Evolutionary conservation across 2,329 filamentous ascomycete genomes (phyloP).

Genomic region (Xylariales sp.): DNA sequence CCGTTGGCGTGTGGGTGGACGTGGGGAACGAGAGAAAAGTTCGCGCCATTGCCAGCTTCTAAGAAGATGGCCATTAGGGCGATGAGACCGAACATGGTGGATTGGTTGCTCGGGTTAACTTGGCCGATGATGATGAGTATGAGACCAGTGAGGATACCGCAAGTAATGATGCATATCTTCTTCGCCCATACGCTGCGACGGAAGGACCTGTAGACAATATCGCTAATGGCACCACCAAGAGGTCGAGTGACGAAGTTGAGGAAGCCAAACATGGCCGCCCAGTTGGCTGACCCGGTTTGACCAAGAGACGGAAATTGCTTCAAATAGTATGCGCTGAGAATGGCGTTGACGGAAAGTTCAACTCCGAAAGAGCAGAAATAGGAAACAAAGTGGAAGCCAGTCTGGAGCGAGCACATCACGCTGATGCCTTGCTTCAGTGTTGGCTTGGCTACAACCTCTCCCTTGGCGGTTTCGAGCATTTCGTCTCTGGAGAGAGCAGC

Average conservation of each 20-base stretch:
- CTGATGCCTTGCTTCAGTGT: slow-evolving; percentile 41
- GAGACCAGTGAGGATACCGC: slow-evolving; percentile 57
- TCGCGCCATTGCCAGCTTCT: slow-evolving; percentile 80
- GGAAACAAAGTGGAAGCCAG: slow-evolving; percentile 48
- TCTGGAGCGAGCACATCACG: slow-evolving; percentile 49
- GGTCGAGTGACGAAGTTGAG: slow-evolving; percentile 66
- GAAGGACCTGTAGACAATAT: slow-evolving; percentile 40
- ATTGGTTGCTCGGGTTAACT: slow-evolving; percentile 55
- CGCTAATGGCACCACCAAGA: slow-evolving; percentile 55
- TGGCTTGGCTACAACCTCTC: slow-evolving; percentile 52
- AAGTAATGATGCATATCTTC: slow-evolving; percentile 56
- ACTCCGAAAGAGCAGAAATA: slow-evolving; percentile 61
- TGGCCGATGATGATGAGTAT: slow-evolving; percentile 58
- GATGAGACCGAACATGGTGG: slow-evolving; percentile 71
- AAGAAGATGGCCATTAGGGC: slow-evolving; percentile 76
- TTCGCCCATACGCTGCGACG: slow-evolving; percentile 37
- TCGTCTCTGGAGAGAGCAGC: slow-evolving; percentile 43
- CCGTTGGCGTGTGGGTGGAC: slow-evolving; percentile 81
- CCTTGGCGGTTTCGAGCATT: slow-evolving; percentile 49
- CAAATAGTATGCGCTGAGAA: slow-evolving; percentile 55
- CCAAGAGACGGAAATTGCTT: slow-evolving; percentile 54
- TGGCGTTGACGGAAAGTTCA: slow-evolving; percentile 58
- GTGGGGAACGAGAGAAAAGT: slow-evolving; percentile 82
- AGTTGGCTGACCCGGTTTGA: slow-evolving; percentile 52
- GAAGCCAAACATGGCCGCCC: slow-evolving; percentile 72